Evolutionary conservation across 768 basidiomycete species (phyloP).

Genomic region (Suillus occidentalis): DNA sequence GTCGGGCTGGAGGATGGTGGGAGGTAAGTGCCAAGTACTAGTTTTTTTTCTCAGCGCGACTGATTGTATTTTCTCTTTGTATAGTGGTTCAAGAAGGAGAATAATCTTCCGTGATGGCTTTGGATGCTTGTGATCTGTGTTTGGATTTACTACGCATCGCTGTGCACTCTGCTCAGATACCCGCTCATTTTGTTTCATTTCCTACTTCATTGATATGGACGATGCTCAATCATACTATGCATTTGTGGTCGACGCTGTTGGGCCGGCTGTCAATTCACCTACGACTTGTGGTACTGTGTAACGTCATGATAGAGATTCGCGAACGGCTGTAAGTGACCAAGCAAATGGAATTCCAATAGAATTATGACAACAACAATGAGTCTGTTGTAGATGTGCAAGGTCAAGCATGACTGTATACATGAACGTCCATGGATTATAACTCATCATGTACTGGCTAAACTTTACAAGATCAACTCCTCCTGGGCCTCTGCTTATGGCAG

Average conservation of each 20-base stretch:
- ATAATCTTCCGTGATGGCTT: constrained; percentile 20
- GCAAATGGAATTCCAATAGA: too few species aligned
- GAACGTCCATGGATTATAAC: too few species aligned
- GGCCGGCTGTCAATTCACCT: neutral
- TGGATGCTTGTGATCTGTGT: neutral
- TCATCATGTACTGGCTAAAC: too few species aligned
- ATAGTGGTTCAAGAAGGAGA: constrained; percentile 34
- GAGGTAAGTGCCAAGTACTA: constrained; percentile 48
- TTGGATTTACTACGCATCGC: neutral
- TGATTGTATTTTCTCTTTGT: neutral
- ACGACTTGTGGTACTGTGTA: too few species aligned
- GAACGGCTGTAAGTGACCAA: too few species aligned
- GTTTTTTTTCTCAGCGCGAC: too few species aligned
- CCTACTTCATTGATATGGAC: neutral
- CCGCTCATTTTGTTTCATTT: constrained; percentile 1
- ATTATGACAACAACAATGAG: too few species aligned
- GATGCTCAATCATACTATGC: neutral
- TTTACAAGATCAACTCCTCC: too few species aligned
- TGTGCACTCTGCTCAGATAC: neutral
- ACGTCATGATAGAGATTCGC: too few species aligned
- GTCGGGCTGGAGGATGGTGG: constrained; percentile 85
- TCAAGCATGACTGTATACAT: too few species aligned
- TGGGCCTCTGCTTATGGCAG: too few species aligned
- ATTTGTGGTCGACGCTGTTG: neutral
- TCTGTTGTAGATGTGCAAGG: too few species aligned